Percentiles rank a stretch among this genome's conserved stretches.
Evolutionary conservation across 495 filamentous ascomycete species (phyloP).

Genomic region (Trichoderma asperelloides): DNA sequence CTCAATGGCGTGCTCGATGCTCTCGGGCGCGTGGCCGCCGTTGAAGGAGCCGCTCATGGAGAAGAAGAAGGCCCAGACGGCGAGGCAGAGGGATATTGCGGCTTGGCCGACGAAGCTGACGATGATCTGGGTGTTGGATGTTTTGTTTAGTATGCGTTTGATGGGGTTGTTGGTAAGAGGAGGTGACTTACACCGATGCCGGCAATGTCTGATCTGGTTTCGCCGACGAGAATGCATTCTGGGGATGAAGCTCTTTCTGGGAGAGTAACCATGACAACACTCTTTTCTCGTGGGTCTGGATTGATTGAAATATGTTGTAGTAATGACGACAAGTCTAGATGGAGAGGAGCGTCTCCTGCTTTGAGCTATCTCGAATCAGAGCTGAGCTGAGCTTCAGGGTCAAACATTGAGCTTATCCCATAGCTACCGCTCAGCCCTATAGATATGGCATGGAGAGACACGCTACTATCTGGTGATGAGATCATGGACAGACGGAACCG

Average conservation of each 20-base stretch:
- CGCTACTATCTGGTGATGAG: no score
- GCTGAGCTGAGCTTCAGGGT: no score
- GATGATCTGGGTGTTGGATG: slow-evolving; percentile 18
- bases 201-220: slow-evolving; percentile 28
- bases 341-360: no score
- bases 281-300: background rate
- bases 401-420: no score
- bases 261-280: background rate
- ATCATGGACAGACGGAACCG: background rate
- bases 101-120: slow-evolving; percentile 26
- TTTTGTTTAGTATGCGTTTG: background rate
- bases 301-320: background rate
- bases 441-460: no score
- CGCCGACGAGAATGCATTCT: slow-evolving; percentile 18
- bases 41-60: slow-evolving; percentile 30
- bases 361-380: no score
- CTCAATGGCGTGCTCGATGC: slow-evolving; percentile 20
- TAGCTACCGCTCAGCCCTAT: no score
- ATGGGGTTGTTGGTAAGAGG: background rate
- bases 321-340: no score
- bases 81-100: slow-evolving; percentile 23
- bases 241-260: background rate
- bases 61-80: slow-evolving; percentile 34
- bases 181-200: slow-evolving; percentile 25
- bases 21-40: slow-evolving; percentile 21